A percentile compares a stretch with the other conserved stretches of the same genome.
Evolutionary conservation across 2,329 filamentous ascomycete genomes (phyloP).

Genomic region (Fusarium penzigii): DNA sequence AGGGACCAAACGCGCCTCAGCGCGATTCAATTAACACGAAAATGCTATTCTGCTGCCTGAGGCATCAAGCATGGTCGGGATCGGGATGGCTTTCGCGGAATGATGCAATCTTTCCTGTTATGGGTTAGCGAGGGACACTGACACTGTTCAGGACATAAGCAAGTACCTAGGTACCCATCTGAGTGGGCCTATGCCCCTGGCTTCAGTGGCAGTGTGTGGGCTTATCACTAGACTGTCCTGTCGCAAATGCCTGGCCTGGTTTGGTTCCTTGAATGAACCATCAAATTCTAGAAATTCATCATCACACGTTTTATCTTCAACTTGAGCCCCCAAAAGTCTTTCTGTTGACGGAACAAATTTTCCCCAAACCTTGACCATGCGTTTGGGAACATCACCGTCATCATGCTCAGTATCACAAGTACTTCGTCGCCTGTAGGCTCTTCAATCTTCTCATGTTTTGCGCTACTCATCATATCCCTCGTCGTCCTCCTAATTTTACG

Average conservation of each 20-base stretch:
- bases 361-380: slow-evolving; percentile 15
- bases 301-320: no score
- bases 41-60: not conserved
- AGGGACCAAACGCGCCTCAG: slow-evolving; percentile 9
- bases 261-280: no score
- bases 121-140: no score
- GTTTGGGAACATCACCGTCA: slow-evolving; percentile 36
- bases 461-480: slow-evolving; percentile 72
- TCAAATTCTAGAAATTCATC: no score
- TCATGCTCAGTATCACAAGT: slow-evolving; percentile 53
- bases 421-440: slow-evolving; percentile 71
- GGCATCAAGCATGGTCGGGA: no score
- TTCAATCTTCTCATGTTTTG: slow-evolving; percentile 72
- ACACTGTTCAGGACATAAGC: no score
- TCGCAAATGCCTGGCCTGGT: no score
- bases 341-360: not conserved
- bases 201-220: no score
- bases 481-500: slow-evolving; percentile 82
- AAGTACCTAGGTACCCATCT: no score
- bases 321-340: not conserved
- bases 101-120: slow-evolving; percentile 25
- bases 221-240: no score
- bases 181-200: no score
- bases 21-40: slow-evolving; percentile 21
- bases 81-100: not conserved